Evolutionary conservation across 805 yeast genomes (phyloP), one percentile per base, ranked within the genome.

Genomic region (Wickerhamiella alocasiicola): DNA sequence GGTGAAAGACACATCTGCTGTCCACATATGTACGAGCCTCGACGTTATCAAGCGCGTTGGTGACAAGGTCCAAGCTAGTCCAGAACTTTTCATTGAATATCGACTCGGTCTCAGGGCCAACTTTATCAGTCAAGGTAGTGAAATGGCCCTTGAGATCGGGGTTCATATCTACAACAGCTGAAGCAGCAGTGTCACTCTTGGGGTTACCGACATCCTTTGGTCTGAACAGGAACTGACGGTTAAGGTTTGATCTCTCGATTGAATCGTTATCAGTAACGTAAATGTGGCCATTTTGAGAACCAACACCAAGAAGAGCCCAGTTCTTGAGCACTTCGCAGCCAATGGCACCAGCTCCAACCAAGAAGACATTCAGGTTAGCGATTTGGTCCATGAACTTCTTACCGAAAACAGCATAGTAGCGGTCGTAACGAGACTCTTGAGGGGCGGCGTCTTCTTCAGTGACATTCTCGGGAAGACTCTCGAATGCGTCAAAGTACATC

Each of bases 11-110:
- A 67, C 98, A 91, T 56, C 95, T 82, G 59, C 95, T 79, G 61
- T 91, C 99, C 45, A 91, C 95, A 56, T 91, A 91, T 12, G 95
- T 81, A 68, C 99, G 79, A 17, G 98, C 98, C 50, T 91, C 99
- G 41, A 91, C 88, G 53, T 91, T 91, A 64, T 91, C 99, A 56
- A 91, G 70, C 16, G 99, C 99, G 57, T 91, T 91, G 23, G 96
- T 85, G 37, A 91, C 97, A 50, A 87, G 72, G 59, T 87, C 95
- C 41, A 91, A 68, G 9, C 64, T 56, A 44, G 67, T 65, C 98
- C 98, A 91, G 65, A 91, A 91, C 6, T 61, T 67, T 53, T 87
- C 93, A 56, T 83, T 68, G 56, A 84, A 91, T 19, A 84, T 72
- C 47, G 80, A 64, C 63, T 91, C 96, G 25, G 96, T 83, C 32